Base-by-base conservation (phyloP, 1,139 yeast genomes). In the Blastobotrys indianensis region DNA sequence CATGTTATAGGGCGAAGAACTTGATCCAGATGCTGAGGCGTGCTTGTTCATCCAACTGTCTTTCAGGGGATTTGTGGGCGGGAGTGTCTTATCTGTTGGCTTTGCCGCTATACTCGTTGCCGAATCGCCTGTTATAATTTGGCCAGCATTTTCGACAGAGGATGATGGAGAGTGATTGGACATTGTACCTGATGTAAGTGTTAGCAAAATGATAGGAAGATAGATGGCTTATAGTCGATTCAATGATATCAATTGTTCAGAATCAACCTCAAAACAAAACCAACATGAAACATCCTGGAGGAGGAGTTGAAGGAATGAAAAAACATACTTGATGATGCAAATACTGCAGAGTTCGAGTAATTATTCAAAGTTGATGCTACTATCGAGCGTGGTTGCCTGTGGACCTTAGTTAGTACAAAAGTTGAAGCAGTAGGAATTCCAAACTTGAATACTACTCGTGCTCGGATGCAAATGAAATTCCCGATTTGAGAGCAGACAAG, bases 21-120 rank as follows among this genome's bases (percentile, higher is more conserved):
- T 20, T 16, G 48, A 12, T 17, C 33, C 44, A 1, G 49, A 16
- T 11, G 50, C 13, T 3, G 49, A 40, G 12, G 49, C 47, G 29
- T 54, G 54, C 7, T 59, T 49, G 37, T 56, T 56, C 38, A 54
- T 47, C 60, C 60, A 56, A 10, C 54, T 55, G 20, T 54, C 58
- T 20, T 38, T 38, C 28, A 12, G 15, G 13, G 37, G 28, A 23
- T 39, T 29, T 7, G 17, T 16, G 20, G 30, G 23, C 3, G 15
- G 35, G 8, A 13, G 28, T 25, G 17, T 17, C 28, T 6, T 12
- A 23, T 16, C 12, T 28, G 25, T 7, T 16, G 17, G 4, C 16
- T 12, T 33, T 33, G 16, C 15, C 20, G 37, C 6, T 12, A 13
- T n/a, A 7, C 25, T 20, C 25, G 25, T 4, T 20, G 7, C 16